A percentile compares a stretch with the other conserved stretches of the same genome.
phyloP scores from a whole-genome alignment of 1,284 basidiomycete genomes.

The Trametes versicolor region DNA sequence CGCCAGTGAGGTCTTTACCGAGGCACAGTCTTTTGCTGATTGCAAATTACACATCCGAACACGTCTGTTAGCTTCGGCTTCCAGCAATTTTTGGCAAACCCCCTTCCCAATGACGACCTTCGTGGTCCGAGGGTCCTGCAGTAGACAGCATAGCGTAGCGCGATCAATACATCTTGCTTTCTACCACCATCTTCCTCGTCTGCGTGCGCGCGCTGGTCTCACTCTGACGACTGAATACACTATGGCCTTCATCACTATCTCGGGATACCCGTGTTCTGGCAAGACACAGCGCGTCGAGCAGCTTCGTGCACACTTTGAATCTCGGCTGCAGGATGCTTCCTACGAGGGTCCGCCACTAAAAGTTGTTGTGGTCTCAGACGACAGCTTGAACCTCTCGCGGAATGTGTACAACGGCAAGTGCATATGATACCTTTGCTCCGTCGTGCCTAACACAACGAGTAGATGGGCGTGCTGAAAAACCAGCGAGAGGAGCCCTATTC shows the following conservation, averaged over 20 bases:
- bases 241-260: slow-evolving; percentile 95
- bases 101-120: slow-evolving; percentile 31
- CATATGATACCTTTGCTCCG: slow-evolving; percentile 5
- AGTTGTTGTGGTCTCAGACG: slow-evolving; percentile 84
- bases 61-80: slow-evolving; percentile 49
- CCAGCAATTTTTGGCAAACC: slow-evolving; percentile 49
- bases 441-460: slow-evolving; percentile 6
- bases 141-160: slow-evolving; percentile 10
- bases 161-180: slow-evolving; percentile 30
- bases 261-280: slow-evolving; percentile 91
- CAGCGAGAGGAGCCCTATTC: slow-evolving; percentile 89
- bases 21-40: slow-evolving; percentile 88
- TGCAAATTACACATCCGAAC: slow-evolving; percentile 77
- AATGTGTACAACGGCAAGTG: slow-evolving; percentile 79
- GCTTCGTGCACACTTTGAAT: slow-evolving; percentile 70
- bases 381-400: slow-evolving; percentile 71
- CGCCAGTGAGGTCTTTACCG: slow-evolving; percentile 92
- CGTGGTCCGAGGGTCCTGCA: slow-evolving; percentile 29
- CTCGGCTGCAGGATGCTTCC: slow-evolving; percentile 56
- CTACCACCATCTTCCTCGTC: slow-evolving; percentile 14
- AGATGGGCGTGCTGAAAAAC: slow-evolving; percentile 90
- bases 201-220: background rate
- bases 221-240: background rate
- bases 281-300: slow-evolving; percentile 82
- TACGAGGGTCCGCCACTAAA: slow-evolving; percentile 64